phyloP scores from a whole-genome alignment of 129 eudicot species.

The Sambucus nigra region DNA sequence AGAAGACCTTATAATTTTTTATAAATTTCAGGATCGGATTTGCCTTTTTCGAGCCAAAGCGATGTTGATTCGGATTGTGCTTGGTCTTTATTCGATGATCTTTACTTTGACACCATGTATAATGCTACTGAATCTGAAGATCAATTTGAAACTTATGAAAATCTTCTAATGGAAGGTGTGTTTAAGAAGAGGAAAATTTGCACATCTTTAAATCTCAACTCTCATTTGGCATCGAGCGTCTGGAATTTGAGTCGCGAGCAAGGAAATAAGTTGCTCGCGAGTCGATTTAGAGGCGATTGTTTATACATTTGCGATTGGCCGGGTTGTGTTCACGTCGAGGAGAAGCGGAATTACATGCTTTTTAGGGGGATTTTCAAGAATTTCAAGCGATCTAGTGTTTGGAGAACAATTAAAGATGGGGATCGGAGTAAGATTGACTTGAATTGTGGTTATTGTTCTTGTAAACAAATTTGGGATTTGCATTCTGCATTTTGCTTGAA shows the following conservation, averaged over 20 bases:
- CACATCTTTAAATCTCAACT: slow-evolving; percentile 15
- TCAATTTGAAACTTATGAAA: slow-evolving; percentile 18
- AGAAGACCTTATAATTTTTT: no score
- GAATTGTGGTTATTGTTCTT: slow-evolving; percentile 62
- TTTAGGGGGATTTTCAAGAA: slow-evolving; percentile 87
- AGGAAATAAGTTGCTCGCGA: slow-evolving; percentile 79
- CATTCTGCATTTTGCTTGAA: slow-evolving; percentile 91
- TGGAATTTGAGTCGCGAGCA: slow-evolving; percentile 88
- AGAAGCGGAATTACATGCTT: slow-evolving; percentile 83
- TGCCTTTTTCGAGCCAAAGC: no score
- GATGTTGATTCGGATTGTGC: slow-evolving; percentile 26
- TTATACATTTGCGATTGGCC: slow-evolving; percentile 95
- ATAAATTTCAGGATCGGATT: no score
- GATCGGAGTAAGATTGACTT: slow-evolving; percentile 45
- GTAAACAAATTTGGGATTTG: slow-evolving; percentile 73
- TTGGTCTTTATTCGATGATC: slow-evolving; percentile 74
- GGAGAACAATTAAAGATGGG: slow-evolving; percentile 94
- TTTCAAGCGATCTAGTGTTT: slow-evolving; percentile 72
- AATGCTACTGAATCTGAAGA: no score
- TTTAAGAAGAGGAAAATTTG: slow-evolving; percentile 43
- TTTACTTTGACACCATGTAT: slow-evolving; percentile 53
- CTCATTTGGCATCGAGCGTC: slow-evolving; percentile 71
- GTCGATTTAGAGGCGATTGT: slow-evolving; percentile 89
- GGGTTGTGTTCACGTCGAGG: slow-evolving; percentile 80
- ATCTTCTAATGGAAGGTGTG: background rate